A percentile compares a stretch with the other conserved stretches of the same genome.
phyloP scores from a whole-genome alignment of 163 green algal species.

The Scenedesmus sp. region DNA sequence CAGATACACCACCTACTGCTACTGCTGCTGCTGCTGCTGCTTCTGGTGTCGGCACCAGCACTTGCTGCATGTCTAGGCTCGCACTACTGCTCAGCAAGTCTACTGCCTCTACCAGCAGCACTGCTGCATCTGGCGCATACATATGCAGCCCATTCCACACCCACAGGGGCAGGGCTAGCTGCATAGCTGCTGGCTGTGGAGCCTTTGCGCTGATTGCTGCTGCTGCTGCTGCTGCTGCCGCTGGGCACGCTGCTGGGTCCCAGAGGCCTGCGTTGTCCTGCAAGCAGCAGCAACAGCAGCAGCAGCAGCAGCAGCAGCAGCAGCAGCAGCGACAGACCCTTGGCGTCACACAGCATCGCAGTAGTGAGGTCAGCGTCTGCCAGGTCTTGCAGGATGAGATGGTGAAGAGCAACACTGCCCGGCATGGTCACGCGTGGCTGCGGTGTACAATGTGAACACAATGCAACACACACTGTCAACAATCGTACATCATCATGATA shows the following conservation, averaged over 20 bases:
- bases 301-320: not conserved
- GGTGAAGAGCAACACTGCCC: no score
- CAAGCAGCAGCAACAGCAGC: not conserved
- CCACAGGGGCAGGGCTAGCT: slow-evolving; percentile 49
- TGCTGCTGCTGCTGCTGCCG: slow-evolving; percentile 19
- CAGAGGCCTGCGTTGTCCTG: slow-evolving; percentile 43
- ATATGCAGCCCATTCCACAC: slow-evolving; percentile 51
- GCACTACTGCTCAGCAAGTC: slow-evolving; percentile 31
- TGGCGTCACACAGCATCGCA: no score
- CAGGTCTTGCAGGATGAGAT: no score
- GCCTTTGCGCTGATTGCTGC: not conserved
- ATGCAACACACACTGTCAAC: no score
- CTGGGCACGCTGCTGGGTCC: slow-evolving; percentile 30
- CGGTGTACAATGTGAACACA: no score
- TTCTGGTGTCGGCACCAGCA: not conserved
- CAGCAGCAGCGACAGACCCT: no score
- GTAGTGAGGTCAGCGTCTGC: no score
- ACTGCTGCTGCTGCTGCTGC: slow-evolving; percentile 42
- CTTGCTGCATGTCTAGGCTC: slow-evolving; percentile 36
- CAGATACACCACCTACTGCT: not conserved
- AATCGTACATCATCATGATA: no score
- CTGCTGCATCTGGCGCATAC: slow-evolving; percentile 27
- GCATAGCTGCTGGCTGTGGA: not conserved
- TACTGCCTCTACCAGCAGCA: slow-evolving; percentile 8
- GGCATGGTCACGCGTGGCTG: no score